Evolutionary conservation across 192 early-diverging fungal genomes (phyloP).

Genomic region (Backusella macrospora): DNA sequence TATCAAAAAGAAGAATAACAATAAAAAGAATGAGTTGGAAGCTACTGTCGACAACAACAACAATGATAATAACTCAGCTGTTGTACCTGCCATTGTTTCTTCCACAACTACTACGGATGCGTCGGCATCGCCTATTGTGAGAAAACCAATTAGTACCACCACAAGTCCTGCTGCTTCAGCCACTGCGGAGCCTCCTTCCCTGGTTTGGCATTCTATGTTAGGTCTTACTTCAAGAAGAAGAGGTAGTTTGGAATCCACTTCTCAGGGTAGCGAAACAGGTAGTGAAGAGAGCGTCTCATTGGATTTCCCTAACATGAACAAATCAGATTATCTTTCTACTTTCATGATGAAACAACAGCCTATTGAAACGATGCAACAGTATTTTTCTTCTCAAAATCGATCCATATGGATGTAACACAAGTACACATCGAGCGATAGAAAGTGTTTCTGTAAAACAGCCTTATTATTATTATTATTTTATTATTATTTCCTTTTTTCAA

Average conservation of each 20-base stretch:
- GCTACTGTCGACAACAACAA: not conserved
- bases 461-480: slow-evolving; percentile 3
- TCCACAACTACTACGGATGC: not conserved
- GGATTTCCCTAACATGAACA: slow-evolving; percentile 10
- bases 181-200: slow-evolving; percentile 10
- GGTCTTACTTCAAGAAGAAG: slow-evolving; percentile 2
- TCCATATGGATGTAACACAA: slow-evolving; percentile 24
- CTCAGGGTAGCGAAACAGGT: slow-evolving; percentile 6
- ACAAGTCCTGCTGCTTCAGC: not conserved
- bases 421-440: not conserved
- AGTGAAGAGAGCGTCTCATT: slow-evolving; percentile 12
- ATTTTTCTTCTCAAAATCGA: slow-evolving; percentile 9
- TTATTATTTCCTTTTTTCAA: not conserved
- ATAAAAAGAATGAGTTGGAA: slow-evolving; percentile 2
- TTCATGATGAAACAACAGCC: slow-evolving; percentile 13
- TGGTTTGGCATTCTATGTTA: not conserved
- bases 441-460: slow-evolving; percentile 5
- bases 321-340: slow-evolving; percentile 9
- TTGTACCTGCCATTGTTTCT: not conserved
- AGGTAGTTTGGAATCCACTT: not conserved
- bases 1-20: not conserved
- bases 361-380: slow-evolving; percentile 21
- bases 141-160: not conserved
- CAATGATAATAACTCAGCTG: too few relatives aligned
- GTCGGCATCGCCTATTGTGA: slow-evolving; percentile 2